phyloP scores from a whole-genome alignment of 192 early-diverging fungal genomes.

The Diversispora eburnea region DNA sequence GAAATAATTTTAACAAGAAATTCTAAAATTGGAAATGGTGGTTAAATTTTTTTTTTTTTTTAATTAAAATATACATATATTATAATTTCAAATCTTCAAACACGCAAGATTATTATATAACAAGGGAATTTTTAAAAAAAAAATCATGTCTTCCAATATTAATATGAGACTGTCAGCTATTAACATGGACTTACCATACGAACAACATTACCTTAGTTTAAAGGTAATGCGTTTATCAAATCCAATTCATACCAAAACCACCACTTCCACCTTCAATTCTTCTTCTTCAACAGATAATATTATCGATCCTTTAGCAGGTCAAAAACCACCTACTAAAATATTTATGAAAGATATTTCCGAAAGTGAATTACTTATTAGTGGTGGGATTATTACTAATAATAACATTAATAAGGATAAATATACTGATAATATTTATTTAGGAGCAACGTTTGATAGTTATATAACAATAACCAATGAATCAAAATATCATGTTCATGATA shows the following conservation, averaged over 20 bases:
- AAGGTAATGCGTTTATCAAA: not conserved
- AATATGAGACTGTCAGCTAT: not conserved
- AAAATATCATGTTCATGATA: conserved; percentile 59
- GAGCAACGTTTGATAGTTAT: conserved; percentile 86
- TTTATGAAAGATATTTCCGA: not conserved
- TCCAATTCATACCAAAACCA: not conserved
- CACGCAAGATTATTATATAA: too few relatives aligned
- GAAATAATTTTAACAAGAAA: too few relatives aligned
- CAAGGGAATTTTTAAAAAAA: too few relatives aligned
- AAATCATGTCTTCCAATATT: not conserved
- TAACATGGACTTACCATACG: not conserved
- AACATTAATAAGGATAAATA: conserved; percentile 36
- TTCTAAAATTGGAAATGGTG: too few relatives aligned
- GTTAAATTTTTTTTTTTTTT: too few relatives aligned
- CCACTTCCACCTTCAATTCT: not conserved
- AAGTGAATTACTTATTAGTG: not conserved
- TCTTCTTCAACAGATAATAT: not conserved
- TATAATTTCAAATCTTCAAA: too few relatives aligned
- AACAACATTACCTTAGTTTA: not conserved
- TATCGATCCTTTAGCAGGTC: not conserved
- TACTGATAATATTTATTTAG: conserved; percentile 90
- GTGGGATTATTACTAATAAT: not conserved
- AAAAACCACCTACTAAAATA: not conserved
- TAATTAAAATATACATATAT: too few relatives aligned
- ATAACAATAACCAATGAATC: conserved; percentile 88